Evolutionary conservation across 202 grass and related monocot genomes (phyloP), one percentile per base, ranked within the genome.

Genomic region (Panicum hallii): DNA sequence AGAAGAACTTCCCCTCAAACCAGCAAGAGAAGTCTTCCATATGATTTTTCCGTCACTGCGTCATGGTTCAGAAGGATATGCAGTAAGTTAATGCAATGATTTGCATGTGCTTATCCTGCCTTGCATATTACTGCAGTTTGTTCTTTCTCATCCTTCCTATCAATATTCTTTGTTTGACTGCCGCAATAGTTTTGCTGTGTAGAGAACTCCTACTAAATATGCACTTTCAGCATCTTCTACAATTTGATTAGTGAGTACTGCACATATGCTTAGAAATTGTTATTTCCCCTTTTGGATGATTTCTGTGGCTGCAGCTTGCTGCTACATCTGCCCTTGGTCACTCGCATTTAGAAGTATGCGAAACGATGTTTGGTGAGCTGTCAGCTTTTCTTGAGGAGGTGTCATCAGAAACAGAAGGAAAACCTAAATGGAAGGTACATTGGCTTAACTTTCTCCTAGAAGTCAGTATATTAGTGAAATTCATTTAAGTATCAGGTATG

Each of bases 401-500:
- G 67, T 99, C 93, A 77, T 99, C 88, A 69, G 97, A 99, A 91
- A 89, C 91, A 48, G 97, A 99, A 85, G 72, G 86, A 84, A 99
- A 99, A 89, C 66, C 93, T 77, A 99, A 99, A 87, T 99, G 97
- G 97, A 99, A 99, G 97, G 97, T 99, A 90, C 67, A 42, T 1
- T 60, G 14, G 8, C 40, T 86, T 54, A 69, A 77, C 11, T 79
- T 88, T 77, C 61, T 88, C 72, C 52, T 20, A 38, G 67, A 82
- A 60, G 63, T 36, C 50, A 83, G 44, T 45, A 61, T 74, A 60
- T 64, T 36, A 10, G 20, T 70, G 52, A 55, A 57, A 17, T 75
- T 71, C 23, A 54, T 77, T 41, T 10, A 63, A 32, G 50, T 54
- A 68, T 73, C 47, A 55, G 72, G 14, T 28, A n/a, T 32, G 4